Conservation (phyloP, 805 yeast species). For the Candida schatavii region DNA sequence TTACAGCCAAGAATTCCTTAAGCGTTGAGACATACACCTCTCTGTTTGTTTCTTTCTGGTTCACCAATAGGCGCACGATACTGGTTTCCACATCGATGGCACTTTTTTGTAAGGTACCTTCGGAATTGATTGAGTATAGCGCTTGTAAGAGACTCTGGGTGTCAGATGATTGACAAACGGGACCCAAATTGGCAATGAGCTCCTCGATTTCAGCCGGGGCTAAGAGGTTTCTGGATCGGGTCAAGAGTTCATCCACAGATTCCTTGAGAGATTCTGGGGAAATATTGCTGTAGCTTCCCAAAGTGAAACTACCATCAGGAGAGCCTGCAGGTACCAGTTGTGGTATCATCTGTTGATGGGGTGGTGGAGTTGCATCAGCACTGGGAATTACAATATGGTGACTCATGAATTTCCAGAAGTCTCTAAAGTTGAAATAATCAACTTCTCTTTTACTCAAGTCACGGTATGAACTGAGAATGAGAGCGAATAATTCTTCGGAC, state of each 20-base stretch:
- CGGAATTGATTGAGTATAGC: background rate
- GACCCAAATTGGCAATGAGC: background rate
- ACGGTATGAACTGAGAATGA: constrained; percentile 30
- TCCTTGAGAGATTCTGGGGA: background rate
- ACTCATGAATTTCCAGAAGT: constrained; percentile 1
- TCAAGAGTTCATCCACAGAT: background rate
- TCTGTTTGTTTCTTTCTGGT: background rate
- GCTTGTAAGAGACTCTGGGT: background rate
- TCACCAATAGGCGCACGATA: constrained; percentile 1
- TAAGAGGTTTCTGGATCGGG: background rate
- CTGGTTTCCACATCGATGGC: background rate
- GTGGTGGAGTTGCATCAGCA: background rate
- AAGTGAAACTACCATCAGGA: background rate
- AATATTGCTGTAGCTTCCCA: background rate
- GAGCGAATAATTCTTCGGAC: constrained; percentile 33
- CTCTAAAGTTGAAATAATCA: constrained; percentile 29
- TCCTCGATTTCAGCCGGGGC: background rate
- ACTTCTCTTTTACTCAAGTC: constrained; percentile 33
- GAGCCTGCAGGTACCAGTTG: background rate
- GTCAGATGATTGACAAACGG: background rate
- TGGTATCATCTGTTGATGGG: background rate
- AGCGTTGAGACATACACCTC: background rate
- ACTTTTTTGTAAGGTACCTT: background rate
- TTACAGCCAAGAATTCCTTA: background rate
- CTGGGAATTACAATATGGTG: background rate